Evolutionary conservation across 345 rosid genomes (phyloP).

Genomic region (Aquilaria yunnanensis): DNA sequence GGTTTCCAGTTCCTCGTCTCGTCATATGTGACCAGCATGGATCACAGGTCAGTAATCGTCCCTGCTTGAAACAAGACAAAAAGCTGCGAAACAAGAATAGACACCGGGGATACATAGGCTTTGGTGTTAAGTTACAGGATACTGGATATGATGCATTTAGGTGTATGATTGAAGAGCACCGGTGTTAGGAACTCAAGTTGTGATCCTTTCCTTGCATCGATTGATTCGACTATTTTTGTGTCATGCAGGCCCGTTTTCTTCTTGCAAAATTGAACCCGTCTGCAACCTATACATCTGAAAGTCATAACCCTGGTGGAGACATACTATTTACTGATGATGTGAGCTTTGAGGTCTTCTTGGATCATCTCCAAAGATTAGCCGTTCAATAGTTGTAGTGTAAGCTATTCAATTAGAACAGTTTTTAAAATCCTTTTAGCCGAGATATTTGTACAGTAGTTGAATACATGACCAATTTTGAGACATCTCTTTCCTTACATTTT

Average conservation of each 20-base stretch:
- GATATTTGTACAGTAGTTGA: no score
- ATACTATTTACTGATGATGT: slow-evolving; percentile 86
- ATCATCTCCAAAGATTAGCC: slow-evolving; percentile 87
- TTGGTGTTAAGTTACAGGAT: no score
- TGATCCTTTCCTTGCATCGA: no score
- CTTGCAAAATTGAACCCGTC: slow-evolving; percentile 91
- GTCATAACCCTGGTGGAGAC: slow-evolving; percentile 44
- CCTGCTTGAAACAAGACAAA: background rate
- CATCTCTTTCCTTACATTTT: no score
- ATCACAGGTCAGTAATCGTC: slow-evolving; percentile 62
- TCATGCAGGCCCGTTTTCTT: slow-evolving; percentile 86
- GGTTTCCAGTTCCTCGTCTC: slow-evolving; percentile 92
- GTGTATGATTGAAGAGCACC: no score
- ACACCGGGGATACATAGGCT: no score
- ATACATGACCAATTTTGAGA: no score
- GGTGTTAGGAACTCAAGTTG: no score
- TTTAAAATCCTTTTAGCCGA: no score
- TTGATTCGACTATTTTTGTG: background rate
- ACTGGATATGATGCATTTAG: no score
- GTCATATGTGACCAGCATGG: slow-evolving; percentile 95
- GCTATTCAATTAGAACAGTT: no score
- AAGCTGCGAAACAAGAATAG: no score
- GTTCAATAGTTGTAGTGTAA: slow-evolving; percentile 33
- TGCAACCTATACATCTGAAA: slow-evolving; percentile 50
- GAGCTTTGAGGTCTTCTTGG: slow-evolving; percentile 89